phyloP scores from a whole-genome alignment of 1,284 basidiomycete genomes.

The Schizopora paradoxa region DNA sequence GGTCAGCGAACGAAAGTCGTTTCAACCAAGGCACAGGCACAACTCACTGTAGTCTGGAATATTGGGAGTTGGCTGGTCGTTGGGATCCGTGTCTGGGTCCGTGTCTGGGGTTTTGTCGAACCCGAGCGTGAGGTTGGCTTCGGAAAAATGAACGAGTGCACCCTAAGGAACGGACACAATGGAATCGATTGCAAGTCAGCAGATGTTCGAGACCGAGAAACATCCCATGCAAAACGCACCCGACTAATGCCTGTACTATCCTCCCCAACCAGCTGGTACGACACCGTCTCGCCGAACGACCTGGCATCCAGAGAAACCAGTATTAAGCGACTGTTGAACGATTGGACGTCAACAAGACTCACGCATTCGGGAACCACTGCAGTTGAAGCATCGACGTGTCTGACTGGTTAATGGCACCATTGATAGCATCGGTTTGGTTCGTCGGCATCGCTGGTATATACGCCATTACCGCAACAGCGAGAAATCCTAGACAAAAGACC shows the following conservation, averaged over 20 bases:
- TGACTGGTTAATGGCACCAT: constrained; percentile 44
- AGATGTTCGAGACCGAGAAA: neutral
- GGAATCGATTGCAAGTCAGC: neutral
- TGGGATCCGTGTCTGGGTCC: constrained; percentile 32
- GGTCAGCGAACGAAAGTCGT: constrained; percentile 15
- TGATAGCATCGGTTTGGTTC: constrained; percentile 54
- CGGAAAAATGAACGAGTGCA: constrained; percentile 75
- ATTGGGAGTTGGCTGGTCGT: neutral
- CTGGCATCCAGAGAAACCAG: constrained; percentile 28
- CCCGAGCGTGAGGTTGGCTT: constrained; percentile 42
- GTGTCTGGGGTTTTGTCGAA: too few species aligned
- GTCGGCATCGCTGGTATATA: constrained; percentile 73
- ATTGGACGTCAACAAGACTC: constrained; percentile 16
- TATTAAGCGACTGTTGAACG: constrained; percentile 6
- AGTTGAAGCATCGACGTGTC: constrained; percentile 55
- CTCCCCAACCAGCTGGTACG: constrained; percentile 51
- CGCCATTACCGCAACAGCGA: constrained; percentile 24
- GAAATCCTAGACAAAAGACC: constrained; percentile 4
- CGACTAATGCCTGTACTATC: constrained; percentile 45
- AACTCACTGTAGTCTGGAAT: constrained; percentile 21
- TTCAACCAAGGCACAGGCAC: constrained; percentile 33
- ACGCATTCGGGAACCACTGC: constrained; percentile 41
- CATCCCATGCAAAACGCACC: constrained; percentile 32
- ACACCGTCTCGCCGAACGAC: constrained; percentile 48
- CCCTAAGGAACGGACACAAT: constrained; percentile 40